Evolutionary conservation across 352 stramenopile species (phyloP).

Genomic region (Salisapilia sapeloensis): DNA sequence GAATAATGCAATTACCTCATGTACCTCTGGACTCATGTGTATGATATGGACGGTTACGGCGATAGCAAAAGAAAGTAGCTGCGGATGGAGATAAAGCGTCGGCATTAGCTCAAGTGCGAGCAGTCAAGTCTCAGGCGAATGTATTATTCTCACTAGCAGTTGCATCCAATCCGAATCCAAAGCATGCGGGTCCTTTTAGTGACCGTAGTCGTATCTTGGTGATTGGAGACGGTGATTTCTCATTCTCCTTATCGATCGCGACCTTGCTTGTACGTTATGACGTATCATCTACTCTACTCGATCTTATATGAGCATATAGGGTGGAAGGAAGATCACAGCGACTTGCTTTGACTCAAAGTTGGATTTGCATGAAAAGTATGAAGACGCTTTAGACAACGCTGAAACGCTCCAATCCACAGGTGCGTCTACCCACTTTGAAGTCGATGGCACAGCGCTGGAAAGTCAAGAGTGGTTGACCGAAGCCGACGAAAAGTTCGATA

Average conservation of each 20-base stretch:
- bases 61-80: too few species aligned
- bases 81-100: too few species aligned
- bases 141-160: constrained; percentile 45
- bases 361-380: constrained; percentile 59
- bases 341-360: constrained; percentile 61
- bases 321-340: constrained; percentile 40
- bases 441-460: constrained; percentile 51
- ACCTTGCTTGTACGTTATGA: constrained; percentile 32
- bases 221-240: constrained; percentile 76
- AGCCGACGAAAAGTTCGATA: constrained; percentile 32
- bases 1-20: too few species aligned
- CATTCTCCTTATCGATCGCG: constrained; percentile 56
- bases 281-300: neutral
- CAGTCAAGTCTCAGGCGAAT: constrained; percentile 44
- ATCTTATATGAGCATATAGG: constrained; percentile 8
- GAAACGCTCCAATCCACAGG: constrained; percentile 40
- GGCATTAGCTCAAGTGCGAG: constrained; percentile 9
- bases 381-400: constrained; percentile 39
- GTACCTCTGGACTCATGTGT: too few species aligned
- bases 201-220: constrained; percentile 62
- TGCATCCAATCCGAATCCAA: constrained; percentile 71
- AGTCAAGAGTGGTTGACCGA: constrained; percentile 26
- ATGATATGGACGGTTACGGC: too few species aligned
- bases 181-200: constrained; percentile 53
- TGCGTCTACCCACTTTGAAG: constrained; percentile 38